phyloP scores from a whole-genome alignment of 257 asterid genomes.

The Hygrophila difformis region DNA sequence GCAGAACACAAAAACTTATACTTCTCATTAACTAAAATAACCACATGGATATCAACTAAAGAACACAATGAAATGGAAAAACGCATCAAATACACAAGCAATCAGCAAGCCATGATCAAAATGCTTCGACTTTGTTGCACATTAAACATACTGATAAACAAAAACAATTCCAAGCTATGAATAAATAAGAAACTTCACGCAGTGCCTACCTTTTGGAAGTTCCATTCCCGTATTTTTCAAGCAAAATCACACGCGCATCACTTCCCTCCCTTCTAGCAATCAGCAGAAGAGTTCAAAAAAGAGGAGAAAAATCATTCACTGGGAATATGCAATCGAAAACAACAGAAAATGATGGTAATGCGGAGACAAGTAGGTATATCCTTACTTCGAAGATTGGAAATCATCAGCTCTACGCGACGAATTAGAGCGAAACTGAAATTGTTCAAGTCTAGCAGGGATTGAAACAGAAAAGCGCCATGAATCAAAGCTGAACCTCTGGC shows the following conservation, averaged over 20 bases:
- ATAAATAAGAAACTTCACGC: background rate
- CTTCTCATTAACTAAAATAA: conserved; percentile 3
- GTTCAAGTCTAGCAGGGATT: conserved; percentile 20
- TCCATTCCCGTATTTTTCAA: conserved; percentile 78
- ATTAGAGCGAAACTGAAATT: conserved; percentile 28
- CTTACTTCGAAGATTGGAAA: conserved; percentile 23
- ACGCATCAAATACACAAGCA: background rate
- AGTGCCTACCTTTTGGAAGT: conserved; percentile 56
- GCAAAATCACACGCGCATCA: conserved; percentile 35
- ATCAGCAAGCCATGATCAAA: background rate
- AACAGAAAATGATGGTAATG: background rate
- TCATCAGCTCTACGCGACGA: conserved; percentile 26
- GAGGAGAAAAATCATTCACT: background rate
- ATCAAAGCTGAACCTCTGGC: conserved; percentile 22
- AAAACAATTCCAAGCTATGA: background rate
- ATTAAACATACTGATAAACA: background rate
- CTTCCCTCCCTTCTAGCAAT: conserved; percentile 32
- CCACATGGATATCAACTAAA: too few relatives aligned
- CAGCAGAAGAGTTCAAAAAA: conserved; percentile 1
- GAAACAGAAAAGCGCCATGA: conserved; percentile 21
- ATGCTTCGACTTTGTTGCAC: background rate
- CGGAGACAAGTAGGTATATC: background rate
- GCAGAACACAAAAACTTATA: conserved; percentile 8
- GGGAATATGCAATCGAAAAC: background rate
- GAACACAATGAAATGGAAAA: background rate